Conservation (phyloP, 768 basidiomycete species). For the Lactifluus pinguis region DNA sequence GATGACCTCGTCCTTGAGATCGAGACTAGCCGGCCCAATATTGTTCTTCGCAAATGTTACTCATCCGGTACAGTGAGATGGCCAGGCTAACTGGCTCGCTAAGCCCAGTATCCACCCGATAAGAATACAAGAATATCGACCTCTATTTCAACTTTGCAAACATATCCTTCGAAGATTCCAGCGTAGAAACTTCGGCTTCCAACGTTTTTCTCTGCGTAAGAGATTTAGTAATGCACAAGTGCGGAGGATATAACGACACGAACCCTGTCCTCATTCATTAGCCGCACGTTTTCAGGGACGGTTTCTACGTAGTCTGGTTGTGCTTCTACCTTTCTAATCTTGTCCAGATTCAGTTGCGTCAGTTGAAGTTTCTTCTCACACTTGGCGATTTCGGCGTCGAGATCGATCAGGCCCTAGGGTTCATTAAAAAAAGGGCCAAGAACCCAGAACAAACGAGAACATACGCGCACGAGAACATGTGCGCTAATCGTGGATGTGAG, state of each 20-base stretch:
- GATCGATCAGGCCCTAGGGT: conserved; percentile 76
- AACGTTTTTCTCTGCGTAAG: conserved; percentile 53
- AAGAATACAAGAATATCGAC: neutral
- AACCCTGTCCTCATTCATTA: conserved; percentile 78
- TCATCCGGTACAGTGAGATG: neutral
- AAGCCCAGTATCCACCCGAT: neutral
- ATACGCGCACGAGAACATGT: conserved; percentile 78
- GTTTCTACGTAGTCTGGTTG: conserved; percentile 72
- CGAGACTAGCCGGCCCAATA: too few relatives aligned
- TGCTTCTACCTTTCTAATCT: conserved; percentile 62
- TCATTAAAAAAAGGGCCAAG: neutral
- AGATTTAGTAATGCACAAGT: too few relatives aligned
- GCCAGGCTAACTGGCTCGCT: neutral
- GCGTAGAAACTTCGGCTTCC: conserved; percentile 70
- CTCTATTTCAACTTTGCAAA: conserved; percentile 55
- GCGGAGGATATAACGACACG: conserved; percentile 17
- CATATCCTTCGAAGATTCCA: conserved; percentile 65
- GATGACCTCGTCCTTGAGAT: too few relatives aligned
- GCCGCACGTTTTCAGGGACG: conserved; percentile 69
- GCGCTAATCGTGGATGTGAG: conserved; percentile 68
- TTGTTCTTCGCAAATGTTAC: neutral
- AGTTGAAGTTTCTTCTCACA: conserved; percentile 84
- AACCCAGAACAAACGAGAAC: conserved; percentile 19
- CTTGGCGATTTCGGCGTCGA: conserved; percentile 81
- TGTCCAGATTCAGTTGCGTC: conserved; percentile 58